phyloP scores from a whole-genome alignment of 805 yeast genomes.

The Saturnispora serradocipensis region DNA sequence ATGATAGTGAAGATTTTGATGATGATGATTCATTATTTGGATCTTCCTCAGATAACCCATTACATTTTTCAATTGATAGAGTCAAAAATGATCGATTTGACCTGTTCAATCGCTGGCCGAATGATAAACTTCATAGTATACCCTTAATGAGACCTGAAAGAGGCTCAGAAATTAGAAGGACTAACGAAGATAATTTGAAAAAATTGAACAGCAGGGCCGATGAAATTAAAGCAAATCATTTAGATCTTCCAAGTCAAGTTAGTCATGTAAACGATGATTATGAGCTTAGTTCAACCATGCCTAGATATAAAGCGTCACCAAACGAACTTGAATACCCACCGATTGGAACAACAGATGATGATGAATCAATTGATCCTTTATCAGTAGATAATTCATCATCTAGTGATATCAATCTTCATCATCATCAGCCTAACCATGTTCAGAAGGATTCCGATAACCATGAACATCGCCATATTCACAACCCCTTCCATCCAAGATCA shows the following conservation, averaged over 20 bases:
- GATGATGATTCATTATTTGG: background rate
- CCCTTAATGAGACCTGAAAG: slow-evolving; percentile 4
- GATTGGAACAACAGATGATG: background rate
- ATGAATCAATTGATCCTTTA: background rate
- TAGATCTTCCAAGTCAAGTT: background rate
- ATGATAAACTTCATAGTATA: background rate
- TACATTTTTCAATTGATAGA: slow-evolving; percentile 2
- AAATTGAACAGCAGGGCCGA: background rate
- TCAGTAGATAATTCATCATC: background rate
- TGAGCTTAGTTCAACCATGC: background rate
- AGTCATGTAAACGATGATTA: background rate
- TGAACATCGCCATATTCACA: background rate
- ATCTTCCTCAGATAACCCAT: background rate
- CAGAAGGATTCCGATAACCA: background rate
- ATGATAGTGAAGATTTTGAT: background rate
- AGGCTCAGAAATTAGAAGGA: slow-evolving; percentile 1
- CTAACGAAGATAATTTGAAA: slow-evolving; percentile 1
- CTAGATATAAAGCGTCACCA: background rate
- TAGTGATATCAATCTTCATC: background rate
- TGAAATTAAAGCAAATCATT: background rate
- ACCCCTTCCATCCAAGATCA: background rate
- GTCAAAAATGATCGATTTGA: background rate
- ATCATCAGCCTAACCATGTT: background rate
- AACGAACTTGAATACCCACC: background rate
- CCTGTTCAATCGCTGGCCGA: background rate